phyloP scores from a whole-genome alignment of 257 asterid species.

The Petrea volubilis region DNA sequence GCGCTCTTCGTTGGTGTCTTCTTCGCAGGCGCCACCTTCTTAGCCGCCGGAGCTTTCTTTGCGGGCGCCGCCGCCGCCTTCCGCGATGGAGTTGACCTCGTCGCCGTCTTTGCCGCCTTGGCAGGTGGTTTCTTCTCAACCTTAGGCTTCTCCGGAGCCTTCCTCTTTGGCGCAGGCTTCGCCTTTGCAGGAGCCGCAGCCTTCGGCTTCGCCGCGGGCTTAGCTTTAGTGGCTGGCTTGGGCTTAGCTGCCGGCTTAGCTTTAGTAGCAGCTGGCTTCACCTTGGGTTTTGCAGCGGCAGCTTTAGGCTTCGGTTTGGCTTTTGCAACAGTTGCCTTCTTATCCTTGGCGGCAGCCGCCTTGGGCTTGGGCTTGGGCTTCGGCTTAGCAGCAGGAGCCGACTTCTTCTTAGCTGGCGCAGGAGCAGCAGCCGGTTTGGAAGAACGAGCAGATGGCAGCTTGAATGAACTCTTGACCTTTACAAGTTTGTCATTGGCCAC shows the following conservation, averaged over 20 bases:
- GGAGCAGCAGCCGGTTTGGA: constrained; percentile 36
- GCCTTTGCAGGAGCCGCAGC: constrained; percentile 42
- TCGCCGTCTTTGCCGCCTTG: constrained; percentile 50
- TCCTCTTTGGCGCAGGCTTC: constrained; percentile 45
- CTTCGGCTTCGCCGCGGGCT: constrained; percentile 44
- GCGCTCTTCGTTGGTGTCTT: constrained; percentile 31
- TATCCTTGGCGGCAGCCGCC: constrained; percentile 6
- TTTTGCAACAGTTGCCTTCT: constrained; percentile 17
- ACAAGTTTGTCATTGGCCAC: constrained; percentile 66
- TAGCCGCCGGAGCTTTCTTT: constrained; percentile 43
- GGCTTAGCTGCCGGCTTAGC: constrained; percentile 41
- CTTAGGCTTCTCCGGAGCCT: constrained; percentile 49
- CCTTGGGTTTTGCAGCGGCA: constrained; percentile 24
- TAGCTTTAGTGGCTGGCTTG: constrained; percentile 45
- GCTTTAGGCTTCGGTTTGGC: constrained; percentile 33
- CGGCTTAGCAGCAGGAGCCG: constrained; percentile 32
- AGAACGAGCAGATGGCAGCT: constrained; percentile 41
- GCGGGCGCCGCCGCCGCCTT: constrained; percentile 34
- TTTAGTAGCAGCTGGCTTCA: constrained; percentile 26
- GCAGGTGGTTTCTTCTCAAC: constrained; percentile 49
- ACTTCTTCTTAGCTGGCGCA: constrained; percentile 30
- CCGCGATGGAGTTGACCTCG: constrained; percentile 53
- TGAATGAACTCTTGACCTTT: constrained; percentile 68
- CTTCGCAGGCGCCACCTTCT: constrained; percentile 42
- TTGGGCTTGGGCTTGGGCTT: constrained; percentile 27